phyloP scores from a whole-genome alignment of 106 monocot genomes.

The Allium cepa region DNA sequence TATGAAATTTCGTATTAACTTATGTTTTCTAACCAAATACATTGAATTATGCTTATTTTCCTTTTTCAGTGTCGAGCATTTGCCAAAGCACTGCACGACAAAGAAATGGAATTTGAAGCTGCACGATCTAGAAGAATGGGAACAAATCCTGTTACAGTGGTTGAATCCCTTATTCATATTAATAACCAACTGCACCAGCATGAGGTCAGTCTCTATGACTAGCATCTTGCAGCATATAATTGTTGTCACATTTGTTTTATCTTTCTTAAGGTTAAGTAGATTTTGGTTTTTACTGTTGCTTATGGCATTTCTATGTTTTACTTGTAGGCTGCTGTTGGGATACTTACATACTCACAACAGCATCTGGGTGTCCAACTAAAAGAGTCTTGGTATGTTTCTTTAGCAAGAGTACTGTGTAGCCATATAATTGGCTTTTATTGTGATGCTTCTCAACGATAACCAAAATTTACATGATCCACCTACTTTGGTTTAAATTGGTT shows the following conservation, averaged over 20 bases:
- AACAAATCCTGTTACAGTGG: constrained; percentile 92
- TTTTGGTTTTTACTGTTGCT: too few species aligned
- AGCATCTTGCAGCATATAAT: neutral
- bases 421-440: too few species aligned
- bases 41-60: neutral
- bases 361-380: constrained; percentile 92
- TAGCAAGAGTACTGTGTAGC: neutral
- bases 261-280: neutral
- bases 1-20: neutral
- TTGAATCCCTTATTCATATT: constrained; percentile 98
- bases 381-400: constrained; percentile 79
- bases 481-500: neutral
- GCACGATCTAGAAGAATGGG: constrained; percentile 90
- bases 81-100: constrained; percentile 98
- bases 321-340: constrained; percentile 89
- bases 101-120: constrained; percentile 99
- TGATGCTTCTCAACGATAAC: too few species aligned
- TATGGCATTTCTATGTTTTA: too few species aligned
- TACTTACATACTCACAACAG: constrained; percentile 93
- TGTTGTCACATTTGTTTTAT: constrained; percentile 1
- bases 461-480: too few species aligned
- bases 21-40: neutral
- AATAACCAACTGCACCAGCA: constrained; percentile 99
- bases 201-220: constrained; percentile 40
- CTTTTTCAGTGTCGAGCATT: constrained; percentile 85